phyloP scores from a whole-genome alignment of 2,329 filamentous ascomycete species.

The Aspergillus pseudoviridinutans region DNA sequence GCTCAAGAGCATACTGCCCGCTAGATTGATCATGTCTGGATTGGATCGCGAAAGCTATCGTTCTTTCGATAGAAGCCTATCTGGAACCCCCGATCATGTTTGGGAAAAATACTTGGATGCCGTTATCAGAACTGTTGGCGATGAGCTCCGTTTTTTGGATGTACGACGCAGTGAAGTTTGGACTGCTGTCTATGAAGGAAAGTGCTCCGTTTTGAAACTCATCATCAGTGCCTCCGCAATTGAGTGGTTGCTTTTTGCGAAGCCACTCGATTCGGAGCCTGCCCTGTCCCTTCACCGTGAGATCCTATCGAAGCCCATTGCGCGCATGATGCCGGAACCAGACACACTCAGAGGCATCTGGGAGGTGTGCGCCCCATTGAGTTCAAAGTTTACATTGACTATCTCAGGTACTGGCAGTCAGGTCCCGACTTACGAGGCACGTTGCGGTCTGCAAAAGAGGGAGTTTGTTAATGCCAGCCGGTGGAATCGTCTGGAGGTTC shows the following conservation, averaged over 20 bases:
- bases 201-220: conserved; percentile 21
- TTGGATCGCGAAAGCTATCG: conserved; percentile 23
- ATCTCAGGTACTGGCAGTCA: conserved; percentile 33
- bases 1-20: conserved; percentile 43
- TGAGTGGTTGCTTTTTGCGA: conserved; percentile 49
- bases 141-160: conserved; percentile 27
- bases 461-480: conserved; percentile 41
- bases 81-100: conserved; percentile 15
- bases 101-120: conserved; percentile 33
- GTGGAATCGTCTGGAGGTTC: conserved; percentile 43
- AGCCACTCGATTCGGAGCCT: conserved; percentile 35
- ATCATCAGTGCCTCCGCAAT: conserved; percentile 22
- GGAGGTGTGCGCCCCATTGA: conserved; percentile 43
- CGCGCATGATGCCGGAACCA: conserved; percentile 40
- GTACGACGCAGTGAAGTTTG: conserved; percentile 29
- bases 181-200: conserved; percentile 29
- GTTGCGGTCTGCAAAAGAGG: conserved; percentile 36
- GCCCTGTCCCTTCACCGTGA: conserved; percentile 40
- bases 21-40: conserved; percentile 35
- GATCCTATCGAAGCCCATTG: conserved; percentile 45
- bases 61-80: conserved; percentile 9
- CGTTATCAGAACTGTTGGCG: conserved; percentile 21
- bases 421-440: conserved; percentile 37
- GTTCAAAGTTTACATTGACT: conserved; percentile 28
- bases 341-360: conserved; percentile 39